Conservation (phyloP, 495 filamentous ascomycete species). For the Xylaria palmicola region DNA sequence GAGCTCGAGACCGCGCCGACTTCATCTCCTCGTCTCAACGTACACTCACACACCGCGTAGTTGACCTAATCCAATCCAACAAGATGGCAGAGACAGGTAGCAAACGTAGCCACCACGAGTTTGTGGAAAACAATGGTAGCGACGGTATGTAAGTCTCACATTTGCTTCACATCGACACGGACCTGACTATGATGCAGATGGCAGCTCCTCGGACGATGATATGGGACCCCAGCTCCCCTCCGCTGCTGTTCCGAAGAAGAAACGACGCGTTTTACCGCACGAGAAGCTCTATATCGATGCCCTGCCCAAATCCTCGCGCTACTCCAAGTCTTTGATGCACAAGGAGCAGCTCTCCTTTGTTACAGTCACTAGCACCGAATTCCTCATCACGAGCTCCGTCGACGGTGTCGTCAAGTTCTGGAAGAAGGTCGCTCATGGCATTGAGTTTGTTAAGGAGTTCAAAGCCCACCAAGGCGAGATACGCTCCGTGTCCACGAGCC, state of each 20-base stretch:
- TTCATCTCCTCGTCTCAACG: not conserved
- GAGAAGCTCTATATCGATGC: conserved; percentile 93
- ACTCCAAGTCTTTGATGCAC: conserved; percentile 98
- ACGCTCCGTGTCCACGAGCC: conserved; percentile 73
- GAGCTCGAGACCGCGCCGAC: no score
- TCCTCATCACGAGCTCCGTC: conserved; percentile 86
- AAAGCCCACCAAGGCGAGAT: conserved; percentile 86
- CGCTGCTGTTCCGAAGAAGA: conserved; percentile 76
- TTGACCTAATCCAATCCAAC: not conserved
- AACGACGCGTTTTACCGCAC: conserved; percentile 84
- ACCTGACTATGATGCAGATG: conserved; percentile 41
- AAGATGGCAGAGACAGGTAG: conserved; percentile 31
- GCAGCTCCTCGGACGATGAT: conserved; percentile 84
- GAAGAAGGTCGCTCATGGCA: conserved; percentile 89
- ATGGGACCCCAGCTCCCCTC: conserved; percentile 86
- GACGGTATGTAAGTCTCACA: conserved; percentile 33
- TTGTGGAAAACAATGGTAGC: conserved; percentile 38
- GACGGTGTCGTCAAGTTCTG: conserved; percentile 98
- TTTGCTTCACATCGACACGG: not conserved
- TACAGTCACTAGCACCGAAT: conserved; percentile 90
- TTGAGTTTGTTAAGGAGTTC: conserved; percentile 99
- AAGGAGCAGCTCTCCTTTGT: conserved; percentile 87
- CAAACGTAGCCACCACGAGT: conserved; percentile 49
- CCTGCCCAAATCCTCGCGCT: conserved; percentile 76
- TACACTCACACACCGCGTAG: not conserved